phyloP scores from a whole-genome alignment of 2,329 filamentous ascomycete genomes.

The Microthyrium microscopicum region DNA sequence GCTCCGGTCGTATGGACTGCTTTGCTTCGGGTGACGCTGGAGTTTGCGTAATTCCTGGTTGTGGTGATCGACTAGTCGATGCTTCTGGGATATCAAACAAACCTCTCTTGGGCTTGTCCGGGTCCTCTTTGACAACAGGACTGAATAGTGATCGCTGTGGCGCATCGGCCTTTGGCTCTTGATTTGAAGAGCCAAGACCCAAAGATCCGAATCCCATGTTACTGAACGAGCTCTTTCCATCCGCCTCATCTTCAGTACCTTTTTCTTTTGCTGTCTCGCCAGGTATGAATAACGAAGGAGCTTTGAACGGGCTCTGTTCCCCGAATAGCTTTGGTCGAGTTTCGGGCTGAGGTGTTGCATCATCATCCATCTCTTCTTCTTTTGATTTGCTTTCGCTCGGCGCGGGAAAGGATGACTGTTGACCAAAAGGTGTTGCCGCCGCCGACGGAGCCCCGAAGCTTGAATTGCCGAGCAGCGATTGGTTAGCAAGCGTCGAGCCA shows the following conservation, averaged over 20 bases:
- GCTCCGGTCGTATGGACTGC: constrained; percentile 4
- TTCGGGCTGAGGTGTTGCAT: constrained; percentile 19
- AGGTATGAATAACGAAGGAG: constrained; percentile 50
- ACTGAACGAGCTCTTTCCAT: too few species aligned
- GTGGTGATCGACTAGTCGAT: neutral
- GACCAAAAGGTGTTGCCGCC: constrained; percentile 8
- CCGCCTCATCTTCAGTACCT: neutral
- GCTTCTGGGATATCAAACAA: constrained; percentile 2
- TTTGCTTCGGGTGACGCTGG: neutral
- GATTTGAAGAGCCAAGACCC: too few species aligned
- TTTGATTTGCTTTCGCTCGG: too few species aligned
- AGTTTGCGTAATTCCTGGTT: neutral
- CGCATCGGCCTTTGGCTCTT: too few species aligned
- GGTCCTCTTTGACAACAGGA: constrained; percentile 20
- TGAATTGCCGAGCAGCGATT: constrained; percentile 9
- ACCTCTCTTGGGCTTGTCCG: neutral
- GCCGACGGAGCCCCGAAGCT: constrained; percentile 14
- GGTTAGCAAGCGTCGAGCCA: constrained; percentile 8
- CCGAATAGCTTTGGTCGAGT: constrained; percentile 20
- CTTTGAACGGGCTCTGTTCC: constrained; percentile 39
- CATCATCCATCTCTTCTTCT: constrained; percentile 14
- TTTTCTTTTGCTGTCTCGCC: constrained; percentile 47
- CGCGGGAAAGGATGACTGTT: constrained; percentile 15
- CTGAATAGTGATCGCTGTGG: too few species aligned
- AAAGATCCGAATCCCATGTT: too few species aligned